phyloP scores from a whole-genome alignment of 2,329 filamentous ascomycete species.

The Neophaeococcomyces mojaviensis region DNA sequence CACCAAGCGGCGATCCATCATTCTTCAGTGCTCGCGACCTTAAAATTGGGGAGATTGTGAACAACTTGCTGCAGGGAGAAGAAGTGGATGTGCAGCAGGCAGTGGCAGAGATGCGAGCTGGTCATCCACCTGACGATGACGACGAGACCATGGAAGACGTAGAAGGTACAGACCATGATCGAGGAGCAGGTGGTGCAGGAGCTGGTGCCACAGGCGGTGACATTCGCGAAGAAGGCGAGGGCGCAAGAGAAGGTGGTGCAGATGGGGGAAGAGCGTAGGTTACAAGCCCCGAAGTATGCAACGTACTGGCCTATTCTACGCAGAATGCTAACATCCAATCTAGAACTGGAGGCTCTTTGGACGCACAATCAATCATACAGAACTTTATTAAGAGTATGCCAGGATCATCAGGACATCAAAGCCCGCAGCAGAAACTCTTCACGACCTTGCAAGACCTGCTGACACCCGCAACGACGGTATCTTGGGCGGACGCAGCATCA shows the following conservation, averaged over 20 bases:
- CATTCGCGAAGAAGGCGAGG: constrained; percentile 79
- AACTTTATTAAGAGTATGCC: constrained; percentile 82
- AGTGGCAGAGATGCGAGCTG: constrained; percentile 55
- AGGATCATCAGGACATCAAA: constrained; percentile 44
- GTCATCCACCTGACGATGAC: constrained; percentile 41
- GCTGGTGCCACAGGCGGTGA: constrained; percentile 84
- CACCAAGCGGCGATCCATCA: constrained; percentile 59
- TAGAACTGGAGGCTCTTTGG: constrained; percentile 56
- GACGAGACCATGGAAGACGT: constrained; percentile 75
- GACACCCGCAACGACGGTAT: constrained; percentile 66
- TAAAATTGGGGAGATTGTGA: constrained; percentile 81
- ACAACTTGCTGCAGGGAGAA: constrained; percentile 77
- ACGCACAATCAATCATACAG: constrained; percentile 72
- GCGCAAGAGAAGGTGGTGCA: constrained; percentile 82
- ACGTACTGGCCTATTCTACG: constrained; percentile 8
- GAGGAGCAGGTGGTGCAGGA: constrained; percentile 71
- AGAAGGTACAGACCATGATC: constrained; percentile 53
- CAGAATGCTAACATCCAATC: constrained; percentile 38
- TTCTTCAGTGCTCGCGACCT: constrained; percentile 80
- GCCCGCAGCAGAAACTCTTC: constrained; percentile 56
- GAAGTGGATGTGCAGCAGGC: constrained; percentile 72
- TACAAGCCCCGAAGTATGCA: constrained; percentile 19
- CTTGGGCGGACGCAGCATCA: constrained; percentile 60
- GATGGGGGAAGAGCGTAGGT: constrained; percentile 99
- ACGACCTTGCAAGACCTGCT: constrained; percentile 83